phyloP scores from a whole-genome alignment of 2,329 filamentous ascomycete genomes.

The Gaeumannomyces sp. region DNA sequence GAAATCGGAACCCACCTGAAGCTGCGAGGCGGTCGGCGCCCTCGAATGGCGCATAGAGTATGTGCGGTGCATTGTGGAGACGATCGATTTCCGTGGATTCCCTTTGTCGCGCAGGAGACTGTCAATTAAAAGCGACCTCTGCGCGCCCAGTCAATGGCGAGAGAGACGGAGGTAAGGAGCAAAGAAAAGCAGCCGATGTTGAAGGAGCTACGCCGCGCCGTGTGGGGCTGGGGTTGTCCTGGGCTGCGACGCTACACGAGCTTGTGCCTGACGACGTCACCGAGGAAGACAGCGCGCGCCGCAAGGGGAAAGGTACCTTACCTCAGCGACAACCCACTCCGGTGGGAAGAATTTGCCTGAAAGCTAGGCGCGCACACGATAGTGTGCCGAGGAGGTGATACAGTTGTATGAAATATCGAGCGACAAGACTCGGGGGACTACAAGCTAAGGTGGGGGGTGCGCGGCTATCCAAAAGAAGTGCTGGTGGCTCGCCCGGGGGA shows the following conservation, averaged over 20 bases:
- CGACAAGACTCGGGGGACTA: neutral
- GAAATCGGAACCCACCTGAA: constrained; percentile 39
- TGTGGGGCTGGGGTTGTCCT: neutral
- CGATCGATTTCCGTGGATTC: neutral
- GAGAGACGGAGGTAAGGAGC: neutral
- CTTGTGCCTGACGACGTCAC: constrained; percentile 1
- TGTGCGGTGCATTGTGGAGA: constrained; percentile 79
- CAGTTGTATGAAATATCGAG: neutral
- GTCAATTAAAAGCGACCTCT: neutral
- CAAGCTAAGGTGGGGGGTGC: neutral
- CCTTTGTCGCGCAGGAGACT: neutral
- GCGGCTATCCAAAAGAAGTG: neutral
- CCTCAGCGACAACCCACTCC: neutral
- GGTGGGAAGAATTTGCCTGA: too few relatives aligned
- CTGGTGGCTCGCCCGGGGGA: too few relatives aligned
- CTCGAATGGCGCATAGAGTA: constrained; percentile 98
- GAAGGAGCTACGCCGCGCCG: too few relatives aligned
- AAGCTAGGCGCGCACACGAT: neutral
- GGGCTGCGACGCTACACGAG: neutral
- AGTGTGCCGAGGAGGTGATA: too few relatives aligned
- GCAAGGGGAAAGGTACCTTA: neutral
- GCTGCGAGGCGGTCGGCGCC: constrained; percentile 84
- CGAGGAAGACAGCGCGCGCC: neutral
- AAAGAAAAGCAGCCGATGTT: neutral
- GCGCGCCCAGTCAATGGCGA: neutral